Evolutionary conservation across 2,329 filamentous ascomycete genomes (phyloP).

Genomic region (Fragosphaeria purpurea): DNA sequence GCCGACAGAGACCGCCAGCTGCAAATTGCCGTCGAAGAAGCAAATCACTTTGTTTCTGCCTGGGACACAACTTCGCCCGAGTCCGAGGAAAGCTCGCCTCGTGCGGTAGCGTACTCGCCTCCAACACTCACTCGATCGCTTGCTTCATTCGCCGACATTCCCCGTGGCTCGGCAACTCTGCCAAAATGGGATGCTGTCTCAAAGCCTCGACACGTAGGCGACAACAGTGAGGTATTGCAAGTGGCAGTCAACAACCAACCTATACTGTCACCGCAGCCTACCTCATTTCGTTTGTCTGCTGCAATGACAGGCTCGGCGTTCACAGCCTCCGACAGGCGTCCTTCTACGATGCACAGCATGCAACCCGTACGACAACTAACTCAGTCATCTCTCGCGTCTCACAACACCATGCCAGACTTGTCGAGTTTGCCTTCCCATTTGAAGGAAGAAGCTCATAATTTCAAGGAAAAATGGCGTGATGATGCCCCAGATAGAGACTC

Average conservation of each 20-base stretch:
- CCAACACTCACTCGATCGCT: neutral
- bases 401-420: constrained; percentile 3
- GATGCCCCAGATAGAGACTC: constrained; percentile 3
- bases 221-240: neutral
- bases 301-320: constrained; percentile 2
- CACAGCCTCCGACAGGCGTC: constrained; percentile 1
- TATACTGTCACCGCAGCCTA: constrained; percentile 7
- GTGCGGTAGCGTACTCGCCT: neutral
- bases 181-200: neutral
- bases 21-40: neutral
- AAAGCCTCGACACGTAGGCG: neutral
- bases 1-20: neutral
- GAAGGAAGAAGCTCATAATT: constrained; percentile 1
- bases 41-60: neutral
- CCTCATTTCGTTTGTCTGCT: constrained; percentile 11
- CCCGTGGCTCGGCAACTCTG: neutral
- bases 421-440: constrained; percentile 4
- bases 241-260: constrained; percentile 5
- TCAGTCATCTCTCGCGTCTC: neutral
- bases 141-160: neutral
- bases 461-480: constrained; percentile 5
- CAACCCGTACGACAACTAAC: neutral
- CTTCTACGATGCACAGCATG: constrained; percentile 2
- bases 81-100: neutral
- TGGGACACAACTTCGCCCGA: neutral